Conservation (phyloP, 345 rosid genomes). For the Anacardium occidentale region DNA sequence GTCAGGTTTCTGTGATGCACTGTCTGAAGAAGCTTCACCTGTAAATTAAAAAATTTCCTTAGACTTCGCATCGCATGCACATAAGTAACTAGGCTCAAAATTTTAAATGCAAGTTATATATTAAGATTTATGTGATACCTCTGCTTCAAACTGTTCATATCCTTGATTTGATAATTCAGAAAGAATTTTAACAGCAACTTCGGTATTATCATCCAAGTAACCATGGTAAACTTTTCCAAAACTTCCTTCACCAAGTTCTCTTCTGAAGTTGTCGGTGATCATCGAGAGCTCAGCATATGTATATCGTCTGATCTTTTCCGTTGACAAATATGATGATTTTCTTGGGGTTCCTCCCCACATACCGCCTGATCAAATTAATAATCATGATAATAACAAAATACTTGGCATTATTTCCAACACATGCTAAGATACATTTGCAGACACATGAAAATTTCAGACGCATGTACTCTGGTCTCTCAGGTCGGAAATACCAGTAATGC, state of each 20-base stretch:
- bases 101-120: not conserved
- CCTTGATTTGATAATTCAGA: slow-evolving; percentile 33
- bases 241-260: slow-evolving; percentile 37
- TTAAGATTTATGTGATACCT: slow-evolving; percentile 12
- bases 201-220: slow-evolving; percentile 13
- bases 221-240: slow-evolving; percentile 42
- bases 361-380: no score
- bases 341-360: no score
- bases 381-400: no score
- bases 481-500: no score
- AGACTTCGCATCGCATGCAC: slow-evolving; percentile 1
- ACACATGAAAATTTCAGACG: no score
- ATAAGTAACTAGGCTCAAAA: not conserved
- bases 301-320: slow-evolving; percentile 22
- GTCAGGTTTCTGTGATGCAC: slow-evolving; percentile 46
- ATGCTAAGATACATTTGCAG: no score
- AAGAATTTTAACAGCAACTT: slow-evolving; percentile 46
- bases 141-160: slow-evolving; percentile 38
- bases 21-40: slow-evolving; percentile 41
- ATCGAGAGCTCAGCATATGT: slow-evolving; percentile 23
- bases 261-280: slow-evolving; percentile 39
- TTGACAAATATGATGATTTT: not conserved
- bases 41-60: slow-evolving; percentile 21
- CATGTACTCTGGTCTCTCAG: no score
- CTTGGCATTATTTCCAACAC: no score